Percentiles rank a stretch among this genome's conserved stretches.
These are phyloP conservation scores for Sicyos edulis DNA, from an alignment of 306 rosid species.

Conservation along the genomic window DNA sequence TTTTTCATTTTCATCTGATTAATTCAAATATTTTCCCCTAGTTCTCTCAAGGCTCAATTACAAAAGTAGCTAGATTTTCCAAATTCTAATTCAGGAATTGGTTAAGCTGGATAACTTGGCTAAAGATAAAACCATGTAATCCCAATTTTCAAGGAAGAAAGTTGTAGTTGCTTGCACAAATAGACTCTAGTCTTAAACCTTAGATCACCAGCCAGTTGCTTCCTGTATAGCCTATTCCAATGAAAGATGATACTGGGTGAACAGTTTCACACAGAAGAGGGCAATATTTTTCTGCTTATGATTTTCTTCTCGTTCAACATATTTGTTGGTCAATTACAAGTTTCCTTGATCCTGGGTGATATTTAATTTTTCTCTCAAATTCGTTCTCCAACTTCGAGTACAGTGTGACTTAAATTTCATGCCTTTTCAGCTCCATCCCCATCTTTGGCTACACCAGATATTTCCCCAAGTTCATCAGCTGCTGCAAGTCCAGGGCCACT, in stretches of 20 bases:
- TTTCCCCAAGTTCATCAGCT: slow-evolving; percentile 63
- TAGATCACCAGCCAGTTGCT: neutral
- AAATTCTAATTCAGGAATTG: neutral
- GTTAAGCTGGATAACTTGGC: neutral
- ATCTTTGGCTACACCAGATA: slow-evolving; percentile 47
- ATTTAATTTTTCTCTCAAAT: too few relatives aligned
- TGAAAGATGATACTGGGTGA: slow-evolving; percentile 1
- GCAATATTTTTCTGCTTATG: neutral
- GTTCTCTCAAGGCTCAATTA: neutral
- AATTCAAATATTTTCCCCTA: neutral
- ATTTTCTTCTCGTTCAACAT: neutral
- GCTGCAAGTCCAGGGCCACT: slow-evolving; percentile 68
- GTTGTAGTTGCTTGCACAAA: neutral
- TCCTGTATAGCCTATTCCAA: neutral
- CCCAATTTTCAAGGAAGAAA: neutral
- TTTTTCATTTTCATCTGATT: neutral
- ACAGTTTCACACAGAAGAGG: neutral
- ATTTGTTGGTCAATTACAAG: neutral
- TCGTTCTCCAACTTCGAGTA: neutral
- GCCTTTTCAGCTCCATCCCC: slow-evolving; percentile 55
- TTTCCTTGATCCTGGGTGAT: neutral
- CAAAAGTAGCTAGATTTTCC: slow-evolving; percentile 1
- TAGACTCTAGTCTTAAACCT: neutral
- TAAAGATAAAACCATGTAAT: neutral
- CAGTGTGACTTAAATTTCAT: slow-evolving; percentile 21